phyloP scores from a whole-genome alignment of 148 eudicot species.

The Pharnaceum exiguum region DNA sequence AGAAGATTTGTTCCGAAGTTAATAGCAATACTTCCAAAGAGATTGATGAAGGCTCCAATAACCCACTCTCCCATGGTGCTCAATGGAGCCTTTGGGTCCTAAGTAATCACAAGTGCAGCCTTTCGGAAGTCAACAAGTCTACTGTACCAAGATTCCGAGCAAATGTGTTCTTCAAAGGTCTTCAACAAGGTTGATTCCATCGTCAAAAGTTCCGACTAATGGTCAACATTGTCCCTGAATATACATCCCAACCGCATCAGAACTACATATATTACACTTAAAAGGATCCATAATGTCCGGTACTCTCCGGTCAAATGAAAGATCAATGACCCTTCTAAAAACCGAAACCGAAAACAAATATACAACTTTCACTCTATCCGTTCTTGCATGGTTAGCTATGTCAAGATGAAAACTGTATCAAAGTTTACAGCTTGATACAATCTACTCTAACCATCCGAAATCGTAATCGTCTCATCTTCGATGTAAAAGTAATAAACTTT shows the following conservation, averaged over 20 bases:
- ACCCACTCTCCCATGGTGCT: constrained; percentile 93
- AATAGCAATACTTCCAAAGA: constrained; percentile 90
- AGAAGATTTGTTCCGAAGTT: constrained; percentile 97
- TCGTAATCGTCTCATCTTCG: no score
- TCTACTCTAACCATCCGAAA: no score
- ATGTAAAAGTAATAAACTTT: no score
- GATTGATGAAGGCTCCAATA: constrained; percentile 92
- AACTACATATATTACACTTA: neutral
- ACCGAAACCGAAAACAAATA: no score
- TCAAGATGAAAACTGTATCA: no score
- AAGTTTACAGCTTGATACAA: no score
- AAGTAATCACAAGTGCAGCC: neutral
- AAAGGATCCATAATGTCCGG: neutral
- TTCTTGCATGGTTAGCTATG: no score
- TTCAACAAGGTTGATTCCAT: constrained; percentile 21
- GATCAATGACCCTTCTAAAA: no score
- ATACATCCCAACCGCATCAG: constrained; percentile 6
- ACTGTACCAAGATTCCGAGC: neutral
- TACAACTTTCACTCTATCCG: no score
- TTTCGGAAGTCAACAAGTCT: constrained; percentile 12
- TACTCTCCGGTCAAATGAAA: neutral
- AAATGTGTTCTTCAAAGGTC: constrained; percentile 13
- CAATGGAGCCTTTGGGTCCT: constrained; percentile 15
- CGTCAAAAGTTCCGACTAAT: constrained; percentile 14
- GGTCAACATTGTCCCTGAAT: constrained; percentile 12